Evolutionary conservation across 768 basidiomycete species (phyloP).

Genomic region (Xerocomellus chrysenteron): DNA sequence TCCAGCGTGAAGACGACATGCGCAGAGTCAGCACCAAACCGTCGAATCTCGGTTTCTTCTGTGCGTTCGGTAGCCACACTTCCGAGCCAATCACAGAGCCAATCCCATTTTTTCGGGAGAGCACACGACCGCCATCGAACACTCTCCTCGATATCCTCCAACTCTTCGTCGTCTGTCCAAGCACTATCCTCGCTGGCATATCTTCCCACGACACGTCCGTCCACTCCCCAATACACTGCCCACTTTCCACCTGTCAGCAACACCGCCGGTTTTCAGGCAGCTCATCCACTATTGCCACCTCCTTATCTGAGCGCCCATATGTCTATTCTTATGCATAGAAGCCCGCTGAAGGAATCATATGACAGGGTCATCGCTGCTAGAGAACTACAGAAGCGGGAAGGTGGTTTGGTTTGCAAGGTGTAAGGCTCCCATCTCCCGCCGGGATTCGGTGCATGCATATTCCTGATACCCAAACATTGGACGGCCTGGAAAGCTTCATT

Average conservation of each 20-base stretch:
- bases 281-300: conserved; percentile 70
- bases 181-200: conserved; percentile 58
- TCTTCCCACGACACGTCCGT: conserved; percentile 41
- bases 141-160: conserved; percentile 54
- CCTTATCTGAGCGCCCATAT: conserved; percentile 72
- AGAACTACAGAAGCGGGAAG: conserved; percentile 31
- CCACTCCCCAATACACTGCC: conserved; percentile 47
- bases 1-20: conserved; percentile 39
- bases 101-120: conserved; percentile 32
- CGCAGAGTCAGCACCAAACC: conserved; percentile 35
- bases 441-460: conserved; percentile 3
- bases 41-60: conserved; percentile 59
- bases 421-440: neutral
- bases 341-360: conserved; percentile 67
- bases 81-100: conserved; percentile 40
- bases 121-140: conserved; percentile 51
- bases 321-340: conserved; percentile 62
- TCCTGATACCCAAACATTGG: conserved; percentile 24
- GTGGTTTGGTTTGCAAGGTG: neutral
- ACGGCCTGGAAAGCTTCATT: conserved; percentile 16
- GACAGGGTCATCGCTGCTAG: conserved; percentile 66
- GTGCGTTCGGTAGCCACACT: conserved; percentile 59
- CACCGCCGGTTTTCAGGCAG: conserved; percentile 52
- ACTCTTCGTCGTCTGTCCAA: conserved; percentile 45
- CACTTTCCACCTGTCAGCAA: conserved; percentile 67